Percentiles rank a stretch among this genome's conserved stretches.
Conservation (phyloP, 2,329 filamentous ascomycete genomes). For the Alternaria sp. region DNA sequence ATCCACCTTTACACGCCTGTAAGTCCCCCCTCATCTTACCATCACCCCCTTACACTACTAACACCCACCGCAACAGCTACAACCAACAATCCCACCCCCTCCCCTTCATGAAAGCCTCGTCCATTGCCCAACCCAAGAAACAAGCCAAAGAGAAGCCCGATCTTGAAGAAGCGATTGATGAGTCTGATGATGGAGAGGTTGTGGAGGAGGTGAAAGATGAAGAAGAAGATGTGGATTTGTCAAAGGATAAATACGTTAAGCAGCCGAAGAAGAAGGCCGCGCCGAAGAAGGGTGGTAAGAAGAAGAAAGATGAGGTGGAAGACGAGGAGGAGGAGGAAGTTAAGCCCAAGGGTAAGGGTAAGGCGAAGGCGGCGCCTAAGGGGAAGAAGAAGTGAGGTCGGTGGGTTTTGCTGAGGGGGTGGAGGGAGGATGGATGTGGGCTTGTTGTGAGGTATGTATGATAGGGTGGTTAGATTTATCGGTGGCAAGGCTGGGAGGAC, state of each 20-base stretch:
- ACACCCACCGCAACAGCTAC: conserved; percentile 64
- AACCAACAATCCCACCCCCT: conserved; percentile 86
- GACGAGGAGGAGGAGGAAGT: conserved; percentile 52
- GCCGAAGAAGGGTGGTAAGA: conserved; percentile 52
- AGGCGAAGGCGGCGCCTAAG: conserved; percentile 51
- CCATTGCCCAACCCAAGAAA: conserved; percentile 74
- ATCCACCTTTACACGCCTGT: conserved; percentile 85
- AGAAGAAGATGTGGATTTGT: conserved; percentile 80
- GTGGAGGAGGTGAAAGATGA: conserved; percentile 61
- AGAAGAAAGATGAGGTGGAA: conserved; percentile 42
- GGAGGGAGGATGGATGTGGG: too few relatives aligned
- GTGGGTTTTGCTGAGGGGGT: too few relatives aligned
- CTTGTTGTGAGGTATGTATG: too few relatives aligned
- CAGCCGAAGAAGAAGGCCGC: conserved; percentile 77
- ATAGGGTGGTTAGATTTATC: too few relatives aligned
- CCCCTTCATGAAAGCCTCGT: conserved; percentile 94
- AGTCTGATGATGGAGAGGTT: conserved; percentile 72
- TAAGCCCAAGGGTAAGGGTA: conserved; percentile 57
- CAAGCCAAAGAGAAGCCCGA: conserved; percentile 80
- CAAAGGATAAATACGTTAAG: conserved; percentile 96
- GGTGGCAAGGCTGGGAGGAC: too few relatives aligned
- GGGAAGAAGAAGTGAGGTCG: conserved; percentile 8
- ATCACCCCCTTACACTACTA: conserved; percentile 2
- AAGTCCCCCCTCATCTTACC: conserved; percentile 53
- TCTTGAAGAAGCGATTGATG: conserved; percentile 93